These are phyloP conservation scores for Pseudocercospora crystallina DNA, from an alignment of 2,329 filamentous ascomycete species.

Conservation along the genomic window DNA sequence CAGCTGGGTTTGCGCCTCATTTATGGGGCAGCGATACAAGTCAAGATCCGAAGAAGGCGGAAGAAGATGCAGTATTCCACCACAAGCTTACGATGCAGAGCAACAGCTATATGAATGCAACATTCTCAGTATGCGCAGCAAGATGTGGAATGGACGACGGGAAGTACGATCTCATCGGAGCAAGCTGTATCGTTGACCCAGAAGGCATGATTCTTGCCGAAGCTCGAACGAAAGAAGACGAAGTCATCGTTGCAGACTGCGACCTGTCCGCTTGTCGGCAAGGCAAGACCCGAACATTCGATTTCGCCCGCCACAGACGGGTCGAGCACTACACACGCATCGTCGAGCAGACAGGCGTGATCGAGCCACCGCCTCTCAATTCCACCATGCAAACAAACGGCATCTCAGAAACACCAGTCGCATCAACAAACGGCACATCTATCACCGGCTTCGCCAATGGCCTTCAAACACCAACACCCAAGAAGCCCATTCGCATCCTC, in stretches of 20 bases:
- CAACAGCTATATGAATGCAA: slow-evolving; percentile 53
- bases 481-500: slow-evolving; percentile 40
- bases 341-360: slow-evolving; percentile 34
- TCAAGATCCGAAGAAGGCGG: slow-evolving; percentile 45
- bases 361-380: slow-evolving; percentile 28
- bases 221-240: slow-evolving; percentile 47
- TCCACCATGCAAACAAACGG: background rate
- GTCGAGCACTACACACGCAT: slow-evolving; percentile 40
- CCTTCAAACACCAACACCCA: background rate
- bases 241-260: slow-evolving; percentile 51
- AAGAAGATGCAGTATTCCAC: slow-evolving; percentile 51
- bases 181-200: slow-evolving; percentile 49
- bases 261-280: slow-evolving; percentile 48
- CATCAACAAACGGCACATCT: no score
- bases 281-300: slow-evolving; percentile 46
- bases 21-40: slow-evolving; percentile 41
- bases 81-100: slow-evolving; percentile 52
- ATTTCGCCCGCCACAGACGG: slow-evolving; percentile 44
- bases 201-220: slow-evolving; percentile 50
- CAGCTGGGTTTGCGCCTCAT: slow-evolving; percentile 49
- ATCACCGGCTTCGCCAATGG: background rate
- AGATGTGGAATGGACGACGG: slow-evolving; percentile 53
- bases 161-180: slow-evolving; percentile 47
- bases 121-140: slow-evolving; percentile 51
- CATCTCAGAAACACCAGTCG: background rate